Evolutionary conservation across 2,329 filamentous ascomycete species (phyloP), one percentile per base, ranked within the genome.

Genomic region (Fusarium subtropicale): DNA sequence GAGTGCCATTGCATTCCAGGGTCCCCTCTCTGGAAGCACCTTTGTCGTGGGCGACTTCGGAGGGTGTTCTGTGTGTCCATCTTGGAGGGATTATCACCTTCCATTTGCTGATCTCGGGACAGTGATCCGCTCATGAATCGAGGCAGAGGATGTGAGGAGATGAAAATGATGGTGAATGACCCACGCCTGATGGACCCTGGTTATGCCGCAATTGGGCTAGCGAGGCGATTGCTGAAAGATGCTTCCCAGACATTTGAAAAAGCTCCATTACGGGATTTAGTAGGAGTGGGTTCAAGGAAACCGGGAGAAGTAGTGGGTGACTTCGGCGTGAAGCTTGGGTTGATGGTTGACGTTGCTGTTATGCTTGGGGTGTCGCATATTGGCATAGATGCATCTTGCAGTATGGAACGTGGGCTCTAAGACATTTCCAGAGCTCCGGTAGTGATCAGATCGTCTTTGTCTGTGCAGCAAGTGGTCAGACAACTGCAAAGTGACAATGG

Each of bases 91-190:
- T 54, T 44, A 42, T 54, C 26, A 36, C 28, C 48, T 52, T 41
- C 55, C 39, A 50, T 48, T 51, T 64, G 62, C 50, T 69, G 66
- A 70, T 70, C 53, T 54, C 50, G 50, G 66, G 62, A 68, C 66
- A 33, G 53, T 70, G 59, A 60, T 46, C 57, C 53, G 50, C 8
- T 44, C 36, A 18, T 59, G 66, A 55, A 55, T 38, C 28, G 36
- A 64, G 18, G 28, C 12, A 54, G 39, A 54, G 48, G 36, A 57
- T 22, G 46, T 57, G 44, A 60, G n/a, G 33, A 48, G 44, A 59
- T 39, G 34, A 33, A 45, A 53, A 34, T 24, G 36, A 28, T 28
- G 48, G 15, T 36, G 13, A 26, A 66, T 33, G 46, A 64, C 48
- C 66, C 66, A 68, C 62, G 66, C 26, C 41, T 13, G 30, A 65